Base-by-base conservation (phyloP, 768 basidiomycete species). In the Kockovaella imperatae region DNA sequence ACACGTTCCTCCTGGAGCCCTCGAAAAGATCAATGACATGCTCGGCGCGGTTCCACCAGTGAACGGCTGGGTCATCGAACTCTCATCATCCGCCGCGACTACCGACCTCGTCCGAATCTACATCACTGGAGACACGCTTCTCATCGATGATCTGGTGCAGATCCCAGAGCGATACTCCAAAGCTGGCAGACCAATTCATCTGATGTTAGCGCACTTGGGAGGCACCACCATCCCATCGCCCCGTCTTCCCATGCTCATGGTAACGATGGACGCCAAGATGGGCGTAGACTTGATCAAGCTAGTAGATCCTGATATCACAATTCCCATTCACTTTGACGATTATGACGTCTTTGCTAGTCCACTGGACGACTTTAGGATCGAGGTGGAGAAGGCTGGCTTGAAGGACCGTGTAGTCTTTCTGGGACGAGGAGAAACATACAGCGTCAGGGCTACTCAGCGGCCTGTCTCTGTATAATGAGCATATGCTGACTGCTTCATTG, bases 241-340 rank as follows among this genome's bases (percentile, higher is more conserved):
- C 5, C 50, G 53, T 18, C 51, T 60, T 20, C 62, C 62, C 13
- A 28, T 64, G 25, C 47, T 64, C 35, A 64, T 64, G 62, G 62
- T 64, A 10, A 73, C 72, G 1, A 73, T 73, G 72, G 69, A 73
- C 45, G 72, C 62, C 0, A n/a, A n/a, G n/a, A n/a, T n/a, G n/a
- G n/a, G n/a, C n/a, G n/a, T n/a, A n/a, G n/a, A n/a, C n/a, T n/a
- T n/a, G n/a, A n/a, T n/a, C n/a, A n/a, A n/a, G n/a, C n/a, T n/a
- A n/a, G n/a, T n/a, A n/a, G n/a, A n/a, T n/a, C n/a, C n/a, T n/a
- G n/a, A n/a, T n/a, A n/a, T n/a, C n/a, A n/a, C n/a, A n/a, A n/a
- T n/a, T n/a, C n/a, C n/a, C n/a, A n/a, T n/a, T n/a, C n/a, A n/a
- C n/a, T n/a, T n/a, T n/a, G n/a, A n/a, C n/a, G n/a, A n/a, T n/a